These are phyloP conservation scores for Pythium monospermum DNA, from an alignment of 352 stramenopile genomes.

Conservation along the genomic window DNA sequence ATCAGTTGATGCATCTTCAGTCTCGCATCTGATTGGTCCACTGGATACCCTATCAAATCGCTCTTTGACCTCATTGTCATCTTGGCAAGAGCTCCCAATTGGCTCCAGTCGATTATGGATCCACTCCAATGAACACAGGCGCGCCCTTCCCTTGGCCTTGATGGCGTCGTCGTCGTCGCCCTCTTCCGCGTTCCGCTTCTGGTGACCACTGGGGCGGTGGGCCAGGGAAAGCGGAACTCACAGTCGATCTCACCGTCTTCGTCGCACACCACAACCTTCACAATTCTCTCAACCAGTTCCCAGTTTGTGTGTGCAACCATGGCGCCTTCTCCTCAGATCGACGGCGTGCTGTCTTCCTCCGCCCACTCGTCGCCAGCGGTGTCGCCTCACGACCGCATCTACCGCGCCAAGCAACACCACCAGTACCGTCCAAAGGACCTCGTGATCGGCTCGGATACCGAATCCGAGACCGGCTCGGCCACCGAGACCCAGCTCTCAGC, in stretches of 20 bases:
- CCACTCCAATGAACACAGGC: constrained; percentile 12
- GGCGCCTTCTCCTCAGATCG: constrained; percentile 1
- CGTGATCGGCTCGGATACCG: constrained; percentile 3
- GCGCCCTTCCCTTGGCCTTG: not conserved
- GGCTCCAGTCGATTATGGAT: constrained; percentile 3
- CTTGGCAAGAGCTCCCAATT: not conserved
- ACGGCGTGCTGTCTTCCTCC: too few relatives aligned
- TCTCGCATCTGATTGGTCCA: constrained; percentile 13
- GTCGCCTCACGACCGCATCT: constrained; percentile 7
- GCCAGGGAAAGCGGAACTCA: not conserved
- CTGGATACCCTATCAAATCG: not conserved
- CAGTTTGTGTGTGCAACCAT: not conserved
- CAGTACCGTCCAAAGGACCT: constrained; percentile 14
- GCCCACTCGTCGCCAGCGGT: constrained; percentile 1
- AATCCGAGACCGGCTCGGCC: constrained; percentile 13
- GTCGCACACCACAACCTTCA: not conserved
- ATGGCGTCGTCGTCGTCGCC: not conserved
- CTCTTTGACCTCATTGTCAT: not conserved
- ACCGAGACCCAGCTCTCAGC: constrained; percentile 6
- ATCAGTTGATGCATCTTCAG: constrained; percentile 20
- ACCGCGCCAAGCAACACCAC: constrained; percentile 16
- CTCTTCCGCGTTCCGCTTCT: constrained; percentile 13
- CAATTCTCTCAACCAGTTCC: too few relatives aligned
- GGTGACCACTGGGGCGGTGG: not conserved
- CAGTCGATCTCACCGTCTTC: constrained; percentile 10